A percentile compares a stretch with the other conserved stretches of the same genome.
phyloP scores from a whole-genome alignment of 805 yeast genomes.

The Zygosaccharomyces bailii region DNA sequence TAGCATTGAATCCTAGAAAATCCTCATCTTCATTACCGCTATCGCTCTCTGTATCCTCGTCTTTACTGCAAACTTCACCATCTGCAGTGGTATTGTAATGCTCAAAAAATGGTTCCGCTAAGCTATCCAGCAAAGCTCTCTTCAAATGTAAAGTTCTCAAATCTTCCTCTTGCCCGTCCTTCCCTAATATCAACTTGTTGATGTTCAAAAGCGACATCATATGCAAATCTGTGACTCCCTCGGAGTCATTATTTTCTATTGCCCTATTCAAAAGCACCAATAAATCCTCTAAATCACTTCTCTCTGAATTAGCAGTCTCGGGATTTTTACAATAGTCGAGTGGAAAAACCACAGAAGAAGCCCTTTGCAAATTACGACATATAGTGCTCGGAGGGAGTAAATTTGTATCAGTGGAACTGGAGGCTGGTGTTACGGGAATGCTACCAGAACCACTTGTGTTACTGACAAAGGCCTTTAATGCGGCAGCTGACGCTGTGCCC shows the following conservation, averaged over 20 bases:
- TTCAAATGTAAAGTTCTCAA: conserved; percentile 20
- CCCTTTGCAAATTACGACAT: conserved; percentile 14
- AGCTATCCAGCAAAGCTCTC: conserved; percentile 30
- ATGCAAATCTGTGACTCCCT: conserved; percentile 33
- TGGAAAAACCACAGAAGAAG: conserved; percentile 16
- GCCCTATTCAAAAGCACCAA: conserved; percentile 33
- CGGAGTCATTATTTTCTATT: conserved; percentile 30
- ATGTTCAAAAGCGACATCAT: conserved; percentile 34
- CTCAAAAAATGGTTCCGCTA: conserved; percentile 37
- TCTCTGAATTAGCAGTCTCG: conserved; percentile 15
- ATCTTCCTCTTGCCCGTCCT: conserved; percentile 11
- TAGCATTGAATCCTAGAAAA: conserved; percentile 1
- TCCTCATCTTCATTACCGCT: conserved; percentile 10
- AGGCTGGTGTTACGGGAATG: conserved; percentile 9
- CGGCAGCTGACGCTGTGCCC: conserved; percentile 23
- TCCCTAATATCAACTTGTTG: conserved; percentile 30
- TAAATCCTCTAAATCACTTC: conserved; percentile 30
- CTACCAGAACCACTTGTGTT: conserved; percentile 21
- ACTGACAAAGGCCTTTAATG: conserved; percentile 31
- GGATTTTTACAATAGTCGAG: conserved; percentile 5
- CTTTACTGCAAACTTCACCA: conserved; percentile 20
- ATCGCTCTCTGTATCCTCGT: conserved; percentile 14
- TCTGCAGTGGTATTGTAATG: conserved; percentile 23
- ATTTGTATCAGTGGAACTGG: conserved; percentile 3
- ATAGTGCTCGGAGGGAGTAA: conserved; percentile 7